Percentiles rank a stretch among this genome's conserved stretches.
Evolutionary conservation across 1,284 basidiomycete species (phyloP).

Genomic region (Cryptococcus sp.): DNA sequence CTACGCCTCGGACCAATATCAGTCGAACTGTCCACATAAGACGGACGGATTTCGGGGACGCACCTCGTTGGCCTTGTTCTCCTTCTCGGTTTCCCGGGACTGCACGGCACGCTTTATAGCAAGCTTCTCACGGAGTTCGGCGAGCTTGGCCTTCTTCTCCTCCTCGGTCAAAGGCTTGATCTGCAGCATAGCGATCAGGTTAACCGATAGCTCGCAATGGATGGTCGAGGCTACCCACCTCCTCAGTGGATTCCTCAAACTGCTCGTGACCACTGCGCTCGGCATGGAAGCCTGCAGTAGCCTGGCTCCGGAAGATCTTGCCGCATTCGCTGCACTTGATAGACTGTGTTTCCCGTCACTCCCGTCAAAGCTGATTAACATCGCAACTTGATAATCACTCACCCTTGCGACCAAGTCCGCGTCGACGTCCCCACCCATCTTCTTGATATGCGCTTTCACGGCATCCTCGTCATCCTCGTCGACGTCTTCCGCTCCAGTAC

Average conservation of each 20-base stretch:
- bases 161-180: constrained; percentile 81
- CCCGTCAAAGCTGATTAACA: not conserved
- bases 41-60: not conserved
- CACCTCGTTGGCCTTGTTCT: constrained; percentile 69
- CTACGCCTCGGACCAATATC: constrained; percentile 11
- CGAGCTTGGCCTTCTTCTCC: constrained; percentile 79
- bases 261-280: constrained; percentile 92
- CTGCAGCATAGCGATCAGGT: constrained; percentile 16
- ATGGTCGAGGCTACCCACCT: constrained; percentile 56
- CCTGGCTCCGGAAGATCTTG: constrained; percentile 82
- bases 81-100: constrained; percentile 66
- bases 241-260: constrained; percentile 93
- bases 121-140: constrained; percentile 73
- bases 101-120: constrained; percentile 68
- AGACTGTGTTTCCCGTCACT: constrained; percentile 16
- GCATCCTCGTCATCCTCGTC: constrained; percentile 67
- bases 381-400: constrained; percentile 2
- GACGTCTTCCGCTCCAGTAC: constrained; percentile 56
- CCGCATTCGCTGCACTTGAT: constrained; percentile 60
- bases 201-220: not conserved
- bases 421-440: constrained; percentile 37
- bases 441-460: constrained; percentile 51
- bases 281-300: constrained; percentile 87
- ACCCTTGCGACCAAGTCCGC: constrained; percentile 36
- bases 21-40: not conserved